These are phyloP conservation scores for Mercurialis annua DNA, from an alignment of 345 rosid species.

Conservation along the genomic window DNA sequence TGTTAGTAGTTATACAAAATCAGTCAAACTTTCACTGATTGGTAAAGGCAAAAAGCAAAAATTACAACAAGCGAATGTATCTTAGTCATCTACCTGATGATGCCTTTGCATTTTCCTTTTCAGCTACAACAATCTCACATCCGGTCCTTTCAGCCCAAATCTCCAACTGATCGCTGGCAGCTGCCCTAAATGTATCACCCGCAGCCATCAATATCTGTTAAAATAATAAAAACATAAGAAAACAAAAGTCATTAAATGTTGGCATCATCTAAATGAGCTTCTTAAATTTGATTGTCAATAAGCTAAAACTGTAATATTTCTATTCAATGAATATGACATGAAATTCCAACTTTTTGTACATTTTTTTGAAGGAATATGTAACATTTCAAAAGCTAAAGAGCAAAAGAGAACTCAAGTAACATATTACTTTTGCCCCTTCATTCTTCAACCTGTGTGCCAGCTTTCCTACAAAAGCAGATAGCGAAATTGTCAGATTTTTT, in stretches of 20 bases:
- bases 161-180: conserved; percentile 94
- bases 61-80: neutral
- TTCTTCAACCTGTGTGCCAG: conserved; percentile 83
- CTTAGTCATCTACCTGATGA: conserved; percentile 58
- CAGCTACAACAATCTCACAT: conserved; percentile 84
- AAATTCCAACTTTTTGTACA: neutral
- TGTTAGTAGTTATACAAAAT: conserved; percentile 24
- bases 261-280: neutral
- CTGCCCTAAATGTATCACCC: conserved; percentile 98
- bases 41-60: conserved; percentile 4
- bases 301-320: neutral
- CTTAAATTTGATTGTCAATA: neutral
- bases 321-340: neutral
- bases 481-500: conserved; percentile 3
- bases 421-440: conserved; percentile 75
- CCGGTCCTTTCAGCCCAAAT: conserved; percentile 96
- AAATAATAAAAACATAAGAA: conserved; percentile 32
- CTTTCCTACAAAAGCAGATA: conserved; percentile 58
- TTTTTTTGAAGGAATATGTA: neutral
- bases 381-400: conserved; percentile 1
- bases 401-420: conserved; percentile 19
- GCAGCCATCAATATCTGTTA: conserved; percentile 89
- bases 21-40: neutral
- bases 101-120: conserved; percentile 73
- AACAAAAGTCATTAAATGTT: neutral